Evolutionary conservation across 768 basidiomycete genomes (phyloP).

Genomic region (Crepidotus variabilis): DNA sequence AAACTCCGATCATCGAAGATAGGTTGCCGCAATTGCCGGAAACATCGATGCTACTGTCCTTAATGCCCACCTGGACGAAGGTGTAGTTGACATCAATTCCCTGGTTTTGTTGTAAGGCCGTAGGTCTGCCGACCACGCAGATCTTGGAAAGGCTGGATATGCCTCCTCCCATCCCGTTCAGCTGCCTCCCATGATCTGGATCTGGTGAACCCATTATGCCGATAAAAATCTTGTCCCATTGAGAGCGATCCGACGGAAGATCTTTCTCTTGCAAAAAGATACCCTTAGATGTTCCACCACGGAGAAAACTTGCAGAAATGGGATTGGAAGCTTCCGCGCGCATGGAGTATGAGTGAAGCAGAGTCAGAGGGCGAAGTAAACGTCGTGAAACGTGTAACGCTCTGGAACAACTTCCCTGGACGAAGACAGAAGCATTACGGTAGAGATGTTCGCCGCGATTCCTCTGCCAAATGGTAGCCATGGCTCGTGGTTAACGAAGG

Average conservation of each 20-base stretch:
- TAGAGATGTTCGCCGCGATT: too few species aligned
- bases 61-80: constrained; percentile 62
- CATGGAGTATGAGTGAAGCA: neutral
- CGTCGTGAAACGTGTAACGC: neutral
- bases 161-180: constrained; percentile 83
- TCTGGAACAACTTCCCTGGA: neutral
- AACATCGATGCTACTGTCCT: constrained; percentile 57
- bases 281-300: constrained; percentile 79
- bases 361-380: neutral
- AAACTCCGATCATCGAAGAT: constrained; percentile 69
- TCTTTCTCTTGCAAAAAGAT: constrained; percentile 54
- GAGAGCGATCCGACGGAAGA: constrained; percentile 45
- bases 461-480: too few species aligned
- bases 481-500: too few species aligned
- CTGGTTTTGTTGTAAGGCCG: constrained; percentile 32
- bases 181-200: constrained; percentile 58
- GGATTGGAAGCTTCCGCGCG: constrained; percentile 22
- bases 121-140: constrained; percentile 55
- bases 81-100: constrained; percentile 68
- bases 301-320: constrained; percentile 53
- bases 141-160: constrained; percentile 74
- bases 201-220: constrained; percentile 85
- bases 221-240: constrained; percentile 63
- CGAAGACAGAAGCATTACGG: too few species aligned
- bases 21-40: constrained; percentile 78